A percentile compares a stretch with the other conserved stretches of the same genome.
phyloP scores from a whole-genome alignment of 768 basidiomycete species.

The Boletus reticuloceps region DNA sequence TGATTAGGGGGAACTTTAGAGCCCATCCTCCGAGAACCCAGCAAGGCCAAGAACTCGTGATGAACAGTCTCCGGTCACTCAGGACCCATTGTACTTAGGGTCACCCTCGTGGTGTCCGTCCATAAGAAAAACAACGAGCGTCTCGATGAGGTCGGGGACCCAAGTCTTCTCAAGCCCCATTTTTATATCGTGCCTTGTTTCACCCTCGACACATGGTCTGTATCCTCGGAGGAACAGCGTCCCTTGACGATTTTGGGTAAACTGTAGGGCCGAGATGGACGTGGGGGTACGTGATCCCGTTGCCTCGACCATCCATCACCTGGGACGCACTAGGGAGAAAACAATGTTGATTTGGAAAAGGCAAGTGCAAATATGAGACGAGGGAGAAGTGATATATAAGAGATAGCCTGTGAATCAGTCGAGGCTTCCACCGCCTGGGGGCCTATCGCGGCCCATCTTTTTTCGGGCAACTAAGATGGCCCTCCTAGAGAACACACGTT shows the following conservation, averaged over 20 bases:
- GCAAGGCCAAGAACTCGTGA: not conserved
- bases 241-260: not conserved
- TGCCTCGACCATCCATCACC: not conserved
- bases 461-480: not conserved
- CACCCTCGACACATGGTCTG: not conserved
- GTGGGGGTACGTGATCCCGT: constrained; percentile 4
- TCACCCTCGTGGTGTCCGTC: too few species aligned
- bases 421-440: too few species aligned
- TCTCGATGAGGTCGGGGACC: not conserved
- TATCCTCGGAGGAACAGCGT: constrained; percentile 5
- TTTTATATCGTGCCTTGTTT: not conserved
- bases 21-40: too few species aligned
- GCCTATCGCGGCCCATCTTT: too few species aligned
- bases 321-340: not conserved
- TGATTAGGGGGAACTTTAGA: too few species aligned
- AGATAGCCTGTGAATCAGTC: not conserved
- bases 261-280: not conserved
- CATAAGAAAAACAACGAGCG: not conserved
- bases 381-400: not conserved
- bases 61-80: not conserved
- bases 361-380: constrained; percentile 1
- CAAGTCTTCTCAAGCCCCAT: not conserved
- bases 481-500: not conserved
- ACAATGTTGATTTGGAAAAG: not conserved
- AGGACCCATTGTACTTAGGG: too few species aligned